Evolutionary conservation across 495 filamentous ascomycete genomes (phyloP), one percentile per base, ranked within the genome.

Genomic region (Talaromyces proteolyticus): DNA sequence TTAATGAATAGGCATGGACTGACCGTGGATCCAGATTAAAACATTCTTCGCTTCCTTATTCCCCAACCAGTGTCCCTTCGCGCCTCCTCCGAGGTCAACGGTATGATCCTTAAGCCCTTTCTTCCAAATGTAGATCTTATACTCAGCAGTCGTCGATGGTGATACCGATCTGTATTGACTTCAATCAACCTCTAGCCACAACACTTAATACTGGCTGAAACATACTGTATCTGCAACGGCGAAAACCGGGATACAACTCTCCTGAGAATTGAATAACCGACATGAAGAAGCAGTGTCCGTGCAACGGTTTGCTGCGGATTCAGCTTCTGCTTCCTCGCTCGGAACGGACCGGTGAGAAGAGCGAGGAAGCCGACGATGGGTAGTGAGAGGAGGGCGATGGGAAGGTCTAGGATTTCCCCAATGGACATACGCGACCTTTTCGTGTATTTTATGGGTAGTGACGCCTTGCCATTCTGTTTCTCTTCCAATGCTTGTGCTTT

Each of bases 1-100:
- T 22, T 34, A 10, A 25, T 18, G 22, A 56, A 64, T 25, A 24
- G 80, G 77, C 84, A 50, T 83, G 81, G 54, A 56, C 65, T 25
- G 24, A 81, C 78, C 84, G 49, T 83, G 81, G 54, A 79, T 80
- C 57, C 77, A 85, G 4, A 85, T 24, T 6, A 87, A 53, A 0
- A 80, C 63, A 24, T 80, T 76, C 60, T 81, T 68, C 6, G 81
- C 79, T 29, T 68, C 64, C 43, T 72, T 69, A 29, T 70, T 65
- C 4, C 83, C 83, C 6, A 85, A 58, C 82, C 83, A 86, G 53
- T 79, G 76, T 20, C 75, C 80, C 45, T 66, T 63, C 11, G 73
- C 70, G 29, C 74, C 77, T 37, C 77, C 66, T 6, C 68, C 59
- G 5, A 85, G 68, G 3, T 70, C 55, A 17, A 79, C 67, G 18